Evolutionary conservation across 805 yeast genomes (phyloP), one percentile per base, ranked within the genome.

Genomic region (Soucietia sequanensis): DNA sequence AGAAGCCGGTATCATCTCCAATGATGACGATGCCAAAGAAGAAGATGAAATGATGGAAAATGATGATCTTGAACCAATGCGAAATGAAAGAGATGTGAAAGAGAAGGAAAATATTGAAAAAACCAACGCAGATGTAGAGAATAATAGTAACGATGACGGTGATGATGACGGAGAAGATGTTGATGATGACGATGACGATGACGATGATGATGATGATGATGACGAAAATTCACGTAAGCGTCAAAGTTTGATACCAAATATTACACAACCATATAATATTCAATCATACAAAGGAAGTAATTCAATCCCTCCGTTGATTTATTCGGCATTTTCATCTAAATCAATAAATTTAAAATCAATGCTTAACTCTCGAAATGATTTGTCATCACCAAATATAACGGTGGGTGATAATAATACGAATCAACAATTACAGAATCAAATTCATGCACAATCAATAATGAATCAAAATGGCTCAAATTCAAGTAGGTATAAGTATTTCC

Each of bases 401-500:
- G 18, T 13, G 10, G 20, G 14, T 19, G 19, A 25, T 18, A 19
- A 20, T 16, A 15, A 8, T 9, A 19, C 16, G 11, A 29, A 29
- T 6, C 11, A 12, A 9, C 16, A n/a, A 18, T n/a, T n/a, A 12
- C 18, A 6, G 27, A 23, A 15, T 17, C 28, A 24, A 19, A 19
- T 15, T 17, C 21, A n/a, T n/a, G n/a, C n/a, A n/a, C 14, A 24
- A 18, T 4, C 11, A 27, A 8, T 12, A 30, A 23, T 14, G 18
- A 6, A 15, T 17, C 7, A 34, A 33, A 16, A 20, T 21, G 6
- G 31, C 28, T 13, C 13, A 10, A 20, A 33, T 20, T 24, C 30
- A 8, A 40, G 35, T 14, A 38, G 42, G 14, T 75, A 75, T 45
- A 72, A 72, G 40, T 75, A 75, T 41, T 73, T 72, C 50, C 77